Evolutionary conservation across 176 grass and related monocot genomes (phyloP).

Genomic region (Pharus latifolius): DNA sequence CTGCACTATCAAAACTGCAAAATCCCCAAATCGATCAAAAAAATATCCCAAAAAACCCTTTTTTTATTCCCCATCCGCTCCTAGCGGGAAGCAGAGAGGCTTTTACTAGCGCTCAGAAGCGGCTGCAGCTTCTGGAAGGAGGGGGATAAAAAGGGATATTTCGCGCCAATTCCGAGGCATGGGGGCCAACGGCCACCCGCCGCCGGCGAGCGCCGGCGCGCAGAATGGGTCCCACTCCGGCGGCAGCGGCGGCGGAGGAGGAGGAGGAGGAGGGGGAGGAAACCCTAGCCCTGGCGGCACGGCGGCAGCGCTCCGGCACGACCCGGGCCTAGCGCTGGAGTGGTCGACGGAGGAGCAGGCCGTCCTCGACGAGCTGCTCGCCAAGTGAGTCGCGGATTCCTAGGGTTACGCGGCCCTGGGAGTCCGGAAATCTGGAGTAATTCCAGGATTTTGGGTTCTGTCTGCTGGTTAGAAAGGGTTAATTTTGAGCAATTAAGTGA

Average conservation of each 20-base stretch:
- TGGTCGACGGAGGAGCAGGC: slow-evolving; percentile 79
- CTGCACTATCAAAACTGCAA: not conserved
- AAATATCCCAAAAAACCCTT: not conserved
- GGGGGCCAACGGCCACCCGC: slow-evolving; percentile 69
- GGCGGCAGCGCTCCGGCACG: slow-evolving; percentile 49
- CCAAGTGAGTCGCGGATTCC: slow-evolving; percentile 42
- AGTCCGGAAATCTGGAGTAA: not conserved
- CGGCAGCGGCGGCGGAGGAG: slow-evolving; percentile 17
- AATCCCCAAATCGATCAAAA: slow-evolving; percentile 22
- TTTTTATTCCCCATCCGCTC: slow-evolving; percentile 30
- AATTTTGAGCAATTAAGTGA: slow-evolving; percentile 8
- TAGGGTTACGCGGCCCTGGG: not conserved
- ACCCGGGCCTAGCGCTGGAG: slow-evolving; percentile 72
- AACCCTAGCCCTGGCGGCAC: slow-evolving; percentile 64
- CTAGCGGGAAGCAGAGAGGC: slow-evolving; percentile 9
- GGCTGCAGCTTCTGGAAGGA: slow-evolving; percentile 16
- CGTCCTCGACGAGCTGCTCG: slow-evolving; percentile 56
- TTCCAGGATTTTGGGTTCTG: not conserved
- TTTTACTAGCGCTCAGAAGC: slow-evolving; percentile 6
- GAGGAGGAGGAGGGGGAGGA: slow-evolving; percentile 18
- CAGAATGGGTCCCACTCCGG: slow-evolving; percentile 36
- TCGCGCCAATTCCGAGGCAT: slow-evolving; percentile 29
- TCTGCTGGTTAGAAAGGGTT: not conserved
- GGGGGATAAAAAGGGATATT: not conserved
- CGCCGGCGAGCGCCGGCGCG: slow-evolving; percentile 25